These are phyloP conservation scores for Acacia concinna DNA, from an alignment of 331 rosid genomes.

Conservation along the genomic window DNA sequence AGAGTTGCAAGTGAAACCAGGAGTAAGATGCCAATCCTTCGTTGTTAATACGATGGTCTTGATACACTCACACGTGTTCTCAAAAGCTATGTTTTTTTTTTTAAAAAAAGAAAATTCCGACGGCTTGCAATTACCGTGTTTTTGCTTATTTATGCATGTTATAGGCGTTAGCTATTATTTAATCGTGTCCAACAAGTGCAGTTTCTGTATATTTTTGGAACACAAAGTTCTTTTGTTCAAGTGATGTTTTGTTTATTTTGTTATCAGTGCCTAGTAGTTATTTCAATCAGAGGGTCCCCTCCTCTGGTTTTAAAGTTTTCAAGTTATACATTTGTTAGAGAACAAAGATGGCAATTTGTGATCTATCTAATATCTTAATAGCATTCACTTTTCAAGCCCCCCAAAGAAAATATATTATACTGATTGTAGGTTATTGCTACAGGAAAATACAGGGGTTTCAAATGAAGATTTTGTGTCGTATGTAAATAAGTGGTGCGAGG, in stretches of 20 bases:
- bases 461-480: constrained; percentile 80
- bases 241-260: background rate
- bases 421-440: constrained; percentile 35
- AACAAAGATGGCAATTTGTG: background rate
- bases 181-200: background rate
- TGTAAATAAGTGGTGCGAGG: constrained; percentile 77
- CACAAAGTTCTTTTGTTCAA: background rate
- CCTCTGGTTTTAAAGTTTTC: background rate
- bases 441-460: constrained; percentile 89
- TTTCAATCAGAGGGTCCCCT: background rate
- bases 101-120: no score
- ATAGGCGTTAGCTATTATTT: background rate
- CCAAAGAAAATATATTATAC: background rate
- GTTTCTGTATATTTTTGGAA: background rate
- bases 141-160: background rate
- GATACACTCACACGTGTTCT: background rate
- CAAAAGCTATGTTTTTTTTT: background rate
- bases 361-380: background rate
- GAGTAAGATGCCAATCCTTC: background rate
- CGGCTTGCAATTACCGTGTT: background rate
- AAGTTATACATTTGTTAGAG: background rate
- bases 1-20: background rate
- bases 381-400: background rate
- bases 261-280: background rate
- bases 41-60: background rate